Base-by-base conservation (phyloP, 1,139 yeast genomes). In the Hyphopichia wangnamkhiaoensis region DNA sequence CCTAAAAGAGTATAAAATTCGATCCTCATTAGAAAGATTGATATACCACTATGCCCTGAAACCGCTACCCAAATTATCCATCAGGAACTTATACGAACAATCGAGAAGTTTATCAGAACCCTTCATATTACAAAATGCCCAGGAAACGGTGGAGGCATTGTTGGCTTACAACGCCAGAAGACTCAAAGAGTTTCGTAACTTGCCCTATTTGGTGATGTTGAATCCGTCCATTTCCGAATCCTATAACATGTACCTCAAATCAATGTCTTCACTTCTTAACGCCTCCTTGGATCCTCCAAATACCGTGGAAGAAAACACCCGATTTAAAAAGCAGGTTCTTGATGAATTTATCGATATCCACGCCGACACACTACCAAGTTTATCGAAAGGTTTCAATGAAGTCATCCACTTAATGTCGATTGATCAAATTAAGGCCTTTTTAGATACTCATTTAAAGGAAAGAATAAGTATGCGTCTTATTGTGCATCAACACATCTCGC, bases 161-260 rank as follows among this genome's bases (percentile, higher is more conserved):
- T 53, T 76, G 7, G 70, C 73, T 5, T 60, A 71, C 42, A 63
- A 71, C 45, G 81, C 84, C 3, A 72, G 80, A 38, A 63, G 96
- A 44, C 61, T 90, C 15, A 73, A 75, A 31, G 84, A 84, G 33
- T 79, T 91, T 48, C 73, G 94, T 44, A 71, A 75, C 35, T 66
- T 91, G 38, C 96, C 96, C 0, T 91, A 89, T 57, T 74, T 91
- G 49, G 90, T 84, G 36, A 85, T 89, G 34, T 65, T 91, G 44
- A 91, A 91, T 56, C 96, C 97, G n/a, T 79, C 88, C 51, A 84
- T 91, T 39, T 84, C 94, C n/a, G 81, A 80, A 50, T 84, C 87
- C 16, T 88, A 89, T 65, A 74, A 80, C 50, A 64, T 83, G 35
- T 91, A 91, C 61, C 66, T 87, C 47, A 72, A 79, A 43, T 84